Evolutionary conservation across 2,329 filamentous ascomycete genomes (phyloP).

Genomic region (Ceratocystis alfenasii): DNA sequence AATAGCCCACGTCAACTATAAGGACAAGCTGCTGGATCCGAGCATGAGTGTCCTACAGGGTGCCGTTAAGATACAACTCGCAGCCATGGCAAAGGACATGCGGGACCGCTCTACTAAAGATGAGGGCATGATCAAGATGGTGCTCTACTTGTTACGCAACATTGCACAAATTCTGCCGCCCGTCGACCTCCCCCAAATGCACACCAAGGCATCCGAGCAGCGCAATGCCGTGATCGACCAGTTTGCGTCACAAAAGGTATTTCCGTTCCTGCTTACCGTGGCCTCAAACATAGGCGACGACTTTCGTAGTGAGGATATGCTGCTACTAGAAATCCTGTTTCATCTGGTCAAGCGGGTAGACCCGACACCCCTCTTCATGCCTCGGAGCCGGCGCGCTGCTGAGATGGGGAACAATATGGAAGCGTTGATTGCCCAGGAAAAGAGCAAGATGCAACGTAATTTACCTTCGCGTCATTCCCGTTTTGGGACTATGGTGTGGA

Average conservation of each 20-base stretch:
- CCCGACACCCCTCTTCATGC: conserved; percentile 72
- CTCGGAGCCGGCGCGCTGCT: conserved; percentile 56
- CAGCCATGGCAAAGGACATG: conserved; percentile 68
- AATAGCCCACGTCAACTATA: conserved; percentile 79
- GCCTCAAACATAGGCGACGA: conserved; percentile 90
- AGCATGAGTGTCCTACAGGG: conserved; percentile 66
- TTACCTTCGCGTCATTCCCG: conserved; percentile 81
- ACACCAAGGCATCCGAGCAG: conserved; percentile 53
- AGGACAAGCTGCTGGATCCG: conserved; percentile 77
- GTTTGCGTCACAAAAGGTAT: conserved; percentile 82
- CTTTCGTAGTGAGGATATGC: conserved; percentile 76
- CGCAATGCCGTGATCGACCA: conserved; percentile 78
- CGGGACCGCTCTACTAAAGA: conserved; percentile 68
- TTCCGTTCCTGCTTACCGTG: conserved; percentile 71
- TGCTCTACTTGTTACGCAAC: conserved; percentile 82
- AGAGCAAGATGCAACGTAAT: conserved; percentile 63
- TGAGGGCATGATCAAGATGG: conserved; percentile 81
- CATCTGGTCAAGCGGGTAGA: conserved; percentile 86
- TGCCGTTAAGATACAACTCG: conserved; percentile 67
- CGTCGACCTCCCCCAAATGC: conserved; percentile 67
- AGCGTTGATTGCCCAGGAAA: conserved; percentile 66
- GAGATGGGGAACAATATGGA: conserved; percentile 63
- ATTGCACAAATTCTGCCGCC: conserved; percentile 72
- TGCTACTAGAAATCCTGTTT: conserved; percentile 85
- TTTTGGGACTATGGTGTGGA: conserved; percentile 96